Base-by-base conservation (phyloP, 2,329 filamentous ascomycete species). In the Diaporthe amygdali region DNA sequence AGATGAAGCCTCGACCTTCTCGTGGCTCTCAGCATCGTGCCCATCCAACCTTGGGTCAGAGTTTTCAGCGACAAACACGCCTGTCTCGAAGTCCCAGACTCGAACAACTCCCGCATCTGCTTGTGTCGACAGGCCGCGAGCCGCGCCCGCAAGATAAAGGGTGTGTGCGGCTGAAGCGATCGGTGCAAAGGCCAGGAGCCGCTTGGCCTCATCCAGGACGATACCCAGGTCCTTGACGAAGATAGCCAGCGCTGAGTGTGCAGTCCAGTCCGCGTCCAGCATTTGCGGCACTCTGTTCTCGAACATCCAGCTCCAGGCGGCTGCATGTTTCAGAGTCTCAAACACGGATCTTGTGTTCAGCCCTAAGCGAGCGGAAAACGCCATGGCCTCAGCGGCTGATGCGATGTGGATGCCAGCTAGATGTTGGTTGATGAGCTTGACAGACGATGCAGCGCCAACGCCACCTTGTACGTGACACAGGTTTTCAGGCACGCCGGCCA, bases 361-460 rank as follows among this genome's bases (percentile, higher is more conserved):
- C 0, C 86, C 86, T 12, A 86, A 74, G 30, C 81, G 80, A 17
- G 85, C 84, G 2, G 86, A 86, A 32, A 89, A 81, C 0, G 85
- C 86, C 81, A 87, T 86, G 3, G 85, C 86, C 73, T 89, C 87
- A 37, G 83, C 84, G 1, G 84, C 83, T 10, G 84, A 84, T 0
- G 84, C 81, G 66, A 88, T 85, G 71, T 89, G 86, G 41, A 88
- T 84, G 2, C 84, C 86, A 0, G 84, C 83, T 46, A 88, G 78
- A 4, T 88, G 84, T 76, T 88, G 86, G 76, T 87, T 85, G 32
- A 87, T 81, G 80, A 88, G 86, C 74, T 88, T 88, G 75, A 88
- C 84, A 68, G 88, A 88, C 64, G 85, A 87, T 1, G 86, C 87
- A 0, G 84, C 84, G 0, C 86, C 86, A n/a, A 86, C 74, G 0